phyloP scores from a whole-genome alignment of 2,329 filamentous ascomycete species.

The Ophiocordyceps camponoti-leonardi region DNA sequence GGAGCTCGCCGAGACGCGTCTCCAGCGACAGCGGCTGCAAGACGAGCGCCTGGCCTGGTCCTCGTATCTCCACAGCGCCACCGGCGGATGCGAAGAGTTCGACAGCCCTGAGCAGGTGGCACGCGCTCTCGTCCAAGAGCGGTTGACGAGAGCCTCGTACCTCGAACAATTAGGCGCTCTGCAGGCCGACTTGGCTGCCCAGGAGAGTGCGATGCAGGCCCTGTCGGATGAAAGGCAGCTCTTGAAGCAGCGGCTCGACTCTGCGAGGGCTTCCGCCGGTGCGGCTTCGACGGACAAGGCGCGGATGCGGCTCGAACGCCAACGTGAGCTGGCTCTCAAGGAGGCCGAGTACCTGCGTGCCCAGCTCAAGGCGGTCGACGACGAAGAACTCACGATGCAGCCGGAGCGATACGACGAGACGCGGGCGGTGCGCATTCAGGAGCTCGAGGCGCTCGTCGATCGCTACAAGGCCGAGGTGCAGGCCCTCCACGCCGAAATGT shows the following conservation, averaged over 20 bases:
- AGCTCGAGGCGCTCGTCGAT: conserved; percentile 75
- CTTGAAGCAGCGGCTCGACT: conserved; percentile 54
- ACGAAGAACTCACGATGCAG: conserved; percentile 75
- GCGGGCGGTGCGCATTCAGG: conserved; percentile 56
- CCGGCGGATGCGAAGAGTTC: conserved; percentile 51
- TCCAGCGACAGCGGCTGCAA: conserved; percentile 74
- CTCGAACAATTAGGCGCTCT: conserved; percentile 64
- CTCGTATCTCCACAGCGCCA: conserved; percentile 59
- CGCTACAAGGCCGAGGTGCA: conserved; percentile 72
- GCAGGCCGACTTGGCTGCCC: conserved; percentile 61
- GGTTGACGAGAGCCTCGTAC: conserved; percentile 63
- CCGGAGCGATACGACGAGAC: conserved; percentile 62
- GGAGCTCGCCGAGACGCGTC: conserved; percentile 61
- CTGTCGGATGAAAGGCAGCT: conserved; percentile 53
- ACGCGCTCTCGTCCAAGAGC: conserved; percentile 65
- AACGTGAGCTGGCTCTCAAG: conserved; percentile 65
- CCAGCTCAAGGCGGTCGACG: conserved; percentile 75
- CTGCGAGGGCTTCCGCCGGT: conserved; percentile 35
- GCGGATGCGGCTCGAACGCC: conserved; percentile 63
- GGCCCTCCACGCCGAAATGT: conserved; percentile 56
- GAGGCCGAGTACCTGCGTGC: conserved; percentile 89
- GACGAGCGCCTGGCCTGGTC: conserved; percentile 81
- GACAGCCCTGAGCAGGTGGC: conserved; percentile 80
- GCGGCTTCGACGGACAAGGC: conserved; percentile 44
- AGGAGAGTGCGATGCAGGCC: conserved; percentile 55